Evolutionary conservation across 2,329 filamentous ascomycete species (phyloP).

Genomic region (Aspergillus sp.): DNA sequence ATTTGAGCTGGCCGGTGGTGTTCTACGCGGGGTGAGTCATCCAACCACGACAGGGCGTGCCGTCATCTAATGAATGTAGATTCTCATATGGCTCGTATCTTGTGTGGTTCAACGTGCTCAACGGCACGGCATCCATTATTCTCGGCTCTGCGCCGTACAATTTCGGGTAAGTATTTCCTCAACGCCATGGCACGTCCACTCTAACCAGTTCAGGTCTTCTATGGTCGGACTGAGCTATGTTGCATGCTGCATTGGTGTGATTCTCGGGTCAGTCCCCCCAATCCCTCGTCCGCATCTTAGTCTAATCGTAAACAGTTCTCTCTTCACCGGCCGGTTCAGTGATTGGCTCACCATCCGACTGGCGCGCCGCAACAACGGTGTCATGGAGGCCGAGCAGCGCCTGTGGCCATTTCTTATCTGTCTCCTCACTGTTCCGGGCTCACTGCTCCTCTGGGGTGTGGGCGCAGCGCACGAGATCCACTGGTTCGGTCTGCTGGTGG

Average conservation of each 20-base stretch:
- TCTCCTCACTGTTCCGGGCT: constrained; percentile 34
- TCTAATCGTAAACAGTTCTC: constrained; percentile 22
- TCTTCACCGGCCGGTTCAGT: constrained; percentile 40
- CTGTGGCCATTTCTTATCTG: constrained; percentile 40
- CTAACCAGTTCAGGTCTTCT: constrained; percentile 29
- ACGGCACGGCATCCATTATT: constrained; percentile 39
- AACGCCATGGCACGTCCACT: neutral
- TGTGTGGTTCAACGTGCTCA: constrained; percentile 42
- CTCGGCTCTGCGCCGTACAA: constrained; percentile 36
- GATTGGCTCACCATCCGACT: constrained; percentile 40
- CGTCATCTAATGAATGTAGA: constrained; percentile 10
- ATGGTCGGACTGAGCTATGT: constrained; percentile 42
- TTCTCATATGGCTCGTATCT: constrained; percentile 42
- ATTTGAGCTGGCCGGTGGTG: constrained; percentile 38
- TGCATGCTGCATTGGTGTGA: constrained; percentile 34
- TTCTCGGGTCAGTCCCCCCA: constrained; percentile 24
- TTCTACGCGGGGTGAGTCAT: constrained; percentile 33
- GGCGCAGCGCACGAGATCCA: constrained; percentile 43
- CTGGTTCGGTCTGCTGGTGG: constrained; percentile 44
- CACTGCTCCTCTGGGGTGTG: constrained; percentile 41
- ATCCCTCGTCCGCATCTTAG: neutral
- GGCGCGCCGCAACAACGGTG: constrained; percentile 39
- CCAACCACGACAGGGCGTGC: no score
- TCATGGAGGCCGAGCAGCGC: constrained; percentile 43
- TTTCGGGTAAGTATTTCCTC: constrained; percentile 26